Percentiles rank a stretch among this genome's conserved stretches.
Conservation (phyloP, 2,329 filamentous ascomycete genomes). For the Claviceps fusiformis region DNA sequence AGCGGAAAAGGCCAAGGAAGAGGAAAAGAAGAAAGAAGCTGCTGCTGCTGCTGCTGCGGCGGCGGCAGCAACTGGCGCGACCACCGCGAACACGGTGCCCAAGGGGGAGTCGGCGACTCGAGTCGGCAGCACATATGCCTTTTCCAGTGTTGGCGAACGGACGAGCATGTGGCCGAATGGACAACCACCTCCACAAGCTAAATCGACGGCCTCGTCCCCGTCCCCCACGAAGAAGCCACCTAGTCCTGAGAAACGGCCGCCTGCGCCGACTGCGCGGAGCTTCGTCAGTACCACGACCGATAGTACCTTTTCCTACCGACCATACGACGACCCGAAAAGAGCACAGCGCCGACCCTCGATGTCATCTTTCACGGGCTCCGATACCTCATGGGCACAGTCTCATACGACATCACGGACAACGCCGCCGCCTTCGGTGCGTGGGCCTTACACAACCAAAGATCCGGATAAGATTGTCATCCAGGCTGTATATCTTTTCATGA, state of each 20-base stretch:
- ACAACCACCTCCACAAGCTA: constrained; percentile 17
- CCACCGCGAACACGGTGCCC: constrained; percentile 17
- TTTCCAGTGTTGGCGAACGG: constrained; percentile 52
- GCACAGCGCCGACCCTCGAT: constrained; percentile 47
- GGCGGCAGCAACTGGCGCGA: constrained; percentile 17
- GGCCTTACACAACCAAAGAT: constrained; percentile 74
- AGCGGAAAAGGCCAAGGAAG: constrained; percentile 24
- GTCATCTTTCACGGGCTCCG: constrained; percentile 57
- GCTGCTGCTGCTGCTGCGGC: constrained; percentile 18
- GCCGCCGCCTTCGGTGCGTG: constrained; percentile 64
- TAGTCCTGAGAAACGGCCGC: constrained; percentile 27
- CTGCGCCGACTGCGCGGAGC: constrained; percentile 39
- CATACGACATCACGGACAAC: constrained; percentile 74
- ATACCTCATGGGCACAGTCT: constrained; percentile 76
- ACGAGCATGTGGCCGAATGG: constrained; percentile 57
- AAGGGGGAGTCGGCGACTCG: constrained; percentile 18
- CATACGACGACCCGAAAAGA: constrained; percentile 57
- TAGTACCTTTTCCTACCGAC: constrained; percentile 58
- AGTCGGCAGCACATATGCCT: constrained; percentile 44
- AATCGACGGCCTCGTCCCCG: constrained; percentile 14
- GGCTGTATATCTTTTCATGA: constrained; percentile 86
- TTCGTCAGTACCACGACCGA: constrained; percentile 45
- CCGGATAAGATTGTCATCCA: constrained; percentile 94
- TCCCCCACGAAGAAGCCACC: constrained; percentile 13
- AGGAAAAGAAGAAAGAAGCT: constrained; percentile 27